phyloP scores from a whole-genome alignment of 106 monocot species.

The Allium sativum region DNA sequence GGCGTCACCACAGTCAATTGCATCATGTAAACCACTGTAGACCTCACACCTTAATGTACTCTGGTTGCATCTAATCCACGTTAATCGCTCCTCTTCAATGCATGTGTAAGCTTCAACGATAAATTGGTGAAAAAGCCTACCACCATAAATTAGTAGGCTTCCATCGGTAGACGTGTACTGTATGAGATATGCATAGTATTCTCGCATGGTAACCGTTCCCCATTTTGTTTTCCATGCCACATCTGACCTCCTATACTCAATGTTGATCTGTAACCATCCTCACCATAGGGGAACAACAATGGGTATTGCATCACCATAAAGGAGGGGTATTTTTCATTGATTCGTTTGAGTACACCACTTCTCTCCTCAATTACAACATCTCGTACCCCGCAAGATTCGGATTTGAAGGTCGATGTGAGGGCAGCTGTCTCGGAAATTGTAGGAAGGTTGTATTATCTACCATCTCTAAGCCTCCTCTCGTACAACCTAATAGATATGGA shows the following conservation, averaged over 20 bases:
- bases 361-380: constrained; percentile 15
- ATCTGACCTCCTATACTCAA: not conserved
- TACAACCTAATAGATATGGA: too few relatives aligned
- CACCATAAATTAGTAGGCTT: not conserved
- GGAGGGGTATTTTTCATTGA: constrained; percentile 4
- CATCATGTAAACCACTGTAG: not conserved
- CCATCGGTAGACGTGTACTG: constrained; percentile 6
- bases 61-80: constrained; percentile 6
- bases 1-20: not conserved
- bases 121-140: constrained; percentile 13
- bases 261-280: constrained; percentile 8
- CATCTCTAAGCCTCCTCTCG: too few relatives aligned
- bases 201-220: constrained; percentile 1
- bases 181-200: constrained; percentile 12
- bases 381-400: too few relatives aligned
- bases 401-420: too few relatives aligned
- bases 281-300: constrained; percentile 18
- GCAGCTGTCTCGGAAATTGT: too few relatives aligned
- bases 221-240: too few relatives aligned
- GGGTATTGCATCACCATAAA: constrained; percentile 22
- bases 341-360: constrained; percentile 1
- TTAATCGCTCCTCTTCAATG: constrained; percentile 6
- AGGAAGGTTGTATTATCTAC: too few relatives aligned
- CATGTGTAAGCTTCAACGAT: constrained; percentile 18
- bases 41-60: constrained; percentile 6